phyloP scores from a whole-genome alignment of 225 moss, liverwort and hornwort species.

The Antitrichia curtipendula region DNA sequence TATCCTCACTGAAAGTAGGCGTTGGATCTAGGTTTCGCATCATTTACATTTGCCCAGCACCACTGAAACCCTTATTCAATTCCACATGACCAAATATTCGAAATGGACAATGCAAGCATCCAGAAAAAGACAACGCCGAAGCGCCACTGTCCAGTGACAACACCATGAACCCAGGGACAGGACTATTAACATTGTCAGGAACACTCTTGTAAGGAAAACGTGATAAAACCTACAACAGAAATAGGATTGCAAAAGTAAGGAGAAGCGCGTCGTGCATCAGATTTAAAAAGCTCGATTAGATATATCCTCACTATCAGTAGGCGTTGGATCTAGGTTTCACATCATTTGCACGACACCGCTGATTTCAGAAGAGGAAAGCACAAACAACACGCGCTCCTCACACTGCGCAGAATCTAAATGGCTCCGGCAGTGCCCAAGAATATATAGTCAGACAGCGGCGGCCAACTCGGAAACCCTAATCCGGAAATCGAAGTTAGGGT shows the following conservation, averaged over 20 bases:
- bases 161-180: neutral
- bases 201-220: neutral
- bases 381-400: fast-evolving
- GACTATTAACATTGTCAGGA: too few species aligned
- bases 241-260: neutral
- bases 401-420: fast-evolving
- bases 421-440: fast-evolving
- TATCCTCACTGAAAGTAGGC: constrained; percentile 10
- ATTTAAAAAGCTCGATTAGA: constrained; percentile 17
- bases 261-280: neutral
- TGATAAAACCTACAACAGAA: neutral
- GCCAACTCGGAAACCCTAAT: neutral
- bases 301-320: constrained; percentile 5
- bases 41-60: neutral
- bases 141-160: too few species aligned
- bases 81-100: too few species aligned
- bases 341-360: neutral
- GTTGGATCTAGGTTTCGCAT: constrained; percentile 27
- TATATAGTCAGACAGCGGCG: neutral
- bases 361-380: fast-evolving
- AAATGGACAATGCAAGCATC: too few species aligned
- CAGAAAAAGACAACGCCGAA: neutral
- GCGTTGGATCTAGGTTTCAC: constrained; percentile 18
- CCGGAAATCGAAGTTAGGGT: neutral
- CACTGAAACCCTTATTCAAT: neutral